phyloP scores from a whole-genome alignment of 768 basidiomycete genomes.

The Phaeotremella skinneri region DNA sequence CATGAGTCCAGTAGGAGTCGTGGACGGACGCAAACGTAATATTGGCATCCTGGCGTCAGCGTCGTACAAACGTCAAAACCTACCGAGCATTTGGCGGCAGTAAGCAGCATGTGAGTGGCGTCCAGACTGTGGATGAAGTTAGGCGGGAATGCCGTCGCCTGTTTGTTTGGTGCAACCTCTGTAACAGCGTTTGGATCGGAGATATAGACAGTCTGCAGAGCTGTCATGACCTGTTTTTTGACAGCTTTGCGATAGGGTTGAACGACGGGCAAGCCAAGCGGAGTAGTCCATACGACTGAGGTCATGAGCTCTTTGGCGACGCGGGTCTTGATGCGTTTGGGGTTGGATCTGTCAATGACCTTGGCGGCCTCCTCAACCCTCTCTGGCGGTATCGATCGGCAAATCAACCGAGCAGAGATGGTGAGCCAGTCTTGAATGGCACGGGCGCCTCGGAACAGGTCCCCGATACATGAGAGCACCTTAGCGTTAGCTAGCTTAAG shows the following conservation, averaged over 20 bases:
- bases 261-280: slow-evolving; percentile 89
- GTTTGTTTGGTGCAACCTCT: slow-evolving; percentile 80
- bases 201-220: slow-evolving; percentile 82
- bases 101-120: slow-evolving; percentile 98
- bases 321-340: slow-evolving; percentile 49
- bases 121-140: slow-evolving; percentile 98
- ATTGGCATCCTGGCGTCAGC: slow-evolving; percentile 59
- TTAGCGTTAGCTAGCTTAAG: slow-evolving; percentile 34
- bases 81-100: slow-evolving; percentile 79
- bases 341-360: slow-evolving; percentile 1
- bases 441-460: slow-evolving; percentile 89
- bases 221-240: slow-evolving; percentile 77
- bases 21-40: slow-evolving; percentile 93
- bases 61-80: slow-evolving; percentile 16
- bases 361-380: slow-evolving; percentile 40
- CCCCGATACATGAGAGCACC: slow-evolving; percentile 78
- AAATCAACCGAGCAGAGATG: slow-evolving; percentile 73
- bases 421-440: slow-evolving; percentile 89
- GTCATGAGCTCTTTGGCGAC: slow-evolving; percentile 89
- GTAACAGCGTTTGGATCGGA: slow-evolving; percentile 75
- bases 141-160: slow-evolving; percentile 95
- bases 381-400: slow-evolving; percentile 76
- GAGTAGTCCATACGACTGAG: slow-evolving; percentile 92
- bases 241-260: slow-evolving; percentile 88
- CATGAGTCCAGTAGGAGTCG: slow-evolving; percentile 99